phyloP scores from a whole-genome alignment of 768 basidiomycete species.

The Mycena polygramma region DNA sequence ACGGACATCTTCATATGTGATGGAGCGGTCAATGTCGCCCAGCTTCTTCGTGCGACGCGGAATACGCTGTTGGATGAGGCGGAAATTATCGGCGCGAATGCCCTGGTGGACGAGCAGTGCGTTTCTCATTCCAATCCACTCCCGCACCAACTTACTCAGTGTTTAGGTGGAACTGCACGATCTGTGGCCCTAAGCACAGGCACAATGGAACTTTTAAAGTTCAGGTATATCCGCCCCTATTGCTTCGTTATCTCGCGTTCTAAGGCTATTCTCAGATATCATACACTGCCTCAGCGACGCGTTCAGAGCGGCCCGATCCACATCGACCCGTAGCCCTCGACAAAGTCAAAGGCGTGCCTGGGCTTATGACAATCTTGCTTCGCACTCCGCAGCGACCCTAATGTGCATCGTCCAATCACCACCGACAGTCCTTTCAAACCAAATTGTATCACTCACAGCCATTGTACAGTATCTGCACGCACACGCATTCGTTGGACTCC shows the following conservation, averaged over 20 bases:
- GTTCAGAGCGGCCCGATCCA: slow-evolving; percentile 66
- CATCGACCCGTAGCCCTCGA: slow-evolving; percentile 73
- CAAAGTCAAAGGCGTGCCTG: slow-evolving; percentile 71
- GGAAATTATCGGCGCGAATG: slow-evolving; percentile 64
- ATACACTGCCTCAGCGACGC: slow-evolving; percentile 72
- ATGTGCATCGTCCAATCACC: not conserved
- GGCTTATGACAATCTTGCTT: slow-evolving; percentile 79
- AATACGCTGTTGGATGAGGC: slow-evolving; percentile 64
- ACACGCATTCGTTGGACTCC: slow-evolving; percentile 20
- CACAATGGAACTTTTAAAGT: slow-evolving; percentile 70
- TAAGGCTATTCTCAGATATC: slow-evolving; percentile 58
- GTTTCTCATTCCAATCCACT: slow-evolving; percentile 45
- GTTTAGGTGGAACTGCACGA: slow-evolving; percentile 73
- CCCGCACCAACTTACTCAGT: slow-evolving; percentile 17
- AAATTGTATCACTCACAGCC: slow-evolving; percentile 31
- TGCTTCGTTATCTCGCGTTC: slow-evolving; percentile 8
- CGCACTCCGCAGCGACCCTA: slow-evolving; percentile 43
- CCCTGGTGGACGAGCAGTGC: slow-evolving; percentile 78
- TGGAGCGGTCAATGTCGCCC: slow-evolving; percentile 71
- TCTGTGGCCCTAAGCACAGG: slow-evolving; percentile 65
- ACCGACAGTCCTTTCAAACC: slow-evolving; percentile 33
- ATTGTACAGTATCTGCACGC: slow-evolving; percentile 27
- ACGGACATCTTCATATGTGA: slow-evolving; percentile 67
- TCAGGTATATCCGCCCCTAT: slow-evolving; percentile 57
- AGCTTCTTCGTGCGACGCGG: slow-evolving; percentile 70